Base-by-base conservation (phyloP, 148 eudicot species). In the Mesembryanthemum crystallinum region DNA sequence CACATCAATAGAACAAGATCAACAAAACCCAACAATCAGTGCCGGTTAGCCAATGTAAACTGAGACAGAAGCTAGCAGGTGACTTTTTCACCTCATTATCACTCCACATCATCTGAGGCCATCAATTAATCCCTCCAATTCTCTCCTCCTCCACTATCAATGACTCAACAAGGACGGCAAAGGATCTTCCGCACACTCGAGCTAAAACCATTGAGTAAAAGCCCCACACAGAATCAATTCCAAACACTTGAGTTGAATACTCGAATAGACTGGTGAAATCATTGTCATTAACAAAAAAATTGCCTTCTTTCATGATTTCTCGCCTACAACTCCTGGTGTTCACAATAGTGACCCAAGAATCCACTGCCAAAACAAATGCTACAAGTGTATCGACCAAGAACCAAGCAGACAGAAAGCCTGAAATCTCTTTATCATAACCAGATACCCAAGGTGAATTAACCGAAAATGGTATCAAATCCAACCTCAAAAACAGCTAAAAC, bases 401-500 rank as follows among this genome's bases (percentile, higher is more conserved):
- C 97, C 97, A 95, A 0, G 90, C 77, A 71, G 87, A 71, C 81
- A 90, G 68, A 86, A 90, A 91, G 24, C 92, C 86, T 0, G 81
- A 80, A 51, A 88, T 77, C 85, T 92, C 92, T 82, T 78, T 79
- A 71, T 91, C 87, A 73, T 84, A 83, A 7, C 93, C 96, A 28
- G 66, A 76, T 18, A 90, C 78, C 92, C 89, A 87, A 3, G 91
- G 87, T 1, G 85, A 80, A 65, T 76, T 77, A 73, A 82, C 82
- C 3, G 98, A 89, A 81, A 92, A 95, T 0, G 98, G 98, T 92
- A 95, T 88, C 86, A 89, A 82, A 72, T 95, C 92, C 82, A 91
- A 70, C 85, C 94, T 86, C 84, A 92, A 82, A 78, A 92, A 91
- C 69, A 95, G 83, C 87, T 87, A 92, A 64, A 89, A 85, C 14